Base-by-base conservation (phyloP, 148 eudicot genomes). In the Suaeda aralocaspica region DNA sequence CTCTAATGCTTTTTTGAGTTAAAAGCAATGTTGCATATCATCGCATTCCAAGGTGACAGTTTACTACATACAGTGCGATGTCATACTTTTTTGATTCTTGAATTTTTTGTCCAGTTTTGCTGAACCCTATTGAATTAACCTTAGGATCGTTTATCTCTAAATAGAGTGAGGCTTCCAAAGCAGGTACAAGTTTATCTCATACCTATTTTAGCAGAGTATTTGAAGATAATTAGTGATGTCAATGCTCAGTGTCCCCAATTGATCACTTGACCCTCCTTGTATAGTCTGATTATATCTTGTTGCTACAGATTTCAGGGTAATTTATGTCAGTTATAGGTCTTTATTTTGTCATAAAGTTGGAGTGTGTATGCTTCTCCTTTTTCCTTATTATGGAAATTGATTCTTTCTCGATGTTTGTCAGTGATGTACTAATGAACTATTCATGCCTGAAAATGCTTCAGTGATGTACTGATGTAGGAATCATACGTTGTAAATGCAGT, bases 71-170 rank as follows among this genome's bases (percentile, higher is more conserved):
- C 25, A 14, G 42, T 30, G 29, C 29, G 30, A 3, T 21, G 9
- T 30, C n/a, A 66, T 31, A 34, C 46, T 68, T 19, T 25, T 36
- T 55, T 60, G 25, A 26, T 70, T 70, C 65, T 58, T n/a, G n/a
- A n/a, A n/a, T n/a, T n/a, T 58, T 5, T 41, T 22, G 11, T 21
- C 25, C 30, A 51, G 28, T 58, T 55, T 70, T 44, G 66, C 55
- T 70, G 53, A 58, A 58, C 42, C 39, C 4, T 13, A 58, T 29
- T 59, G 21, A 44, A 24, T 6, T 44, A 55, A 29, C 58, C 29
- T 29, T 16, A 18, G 25, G 22, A 16, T 41, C 6, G 29, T 25
- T 16, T 57, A 22, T n/a, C 25, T 58, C 15, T 39, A 33, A 42
- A 70, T 14, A 58, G 55, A 59, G 10, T 44, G 72, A 41, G 55